Percentiles rank a stretch among this genome's conserved stretches.
Evolutionary conservation across 1,284 basidiomycete genomes (phyloP).

Genomic region (Papiliotrema nemorosa): DNA sequence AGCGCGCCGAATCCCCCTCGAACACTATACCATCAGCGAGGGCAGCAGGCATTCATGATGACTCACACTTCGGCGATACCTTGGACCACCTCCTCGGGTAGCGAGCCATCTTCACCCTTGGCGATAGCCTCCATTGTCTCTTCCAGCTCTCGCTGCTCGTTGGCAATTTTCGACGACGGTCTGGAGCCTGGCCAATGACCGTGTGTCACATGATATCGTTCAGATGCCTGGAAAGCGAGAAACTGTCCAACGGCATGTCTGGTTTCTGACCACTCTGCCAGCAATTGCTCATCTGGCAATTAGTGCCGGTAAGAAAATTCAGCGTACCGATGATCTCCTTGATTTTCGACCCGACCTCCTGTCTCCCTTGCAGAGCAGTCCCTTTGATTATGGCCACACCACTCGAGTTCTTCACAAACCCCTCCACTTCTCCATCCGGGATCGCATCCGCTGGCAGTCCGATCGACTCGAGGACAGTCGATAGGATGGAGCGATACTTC

Average conservation of each 20-base stretch:
- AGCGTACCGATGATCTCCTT: constrained; percentile 59
- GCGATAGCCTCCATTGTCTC: constrained; percentile 20
- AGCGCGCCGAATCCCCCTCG: constrained; percentile 81
- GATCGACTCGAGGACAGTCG: constrained; percentile 28
- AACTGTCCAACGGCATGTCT: constrained; percentile 24
- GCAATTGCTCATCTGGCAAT: constrained; percentile 4
- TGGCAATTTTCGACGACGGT: constrained; percentile 46
- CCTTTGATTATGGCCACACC: constrained; percentile 75
- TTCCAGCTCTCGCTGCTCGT: constrained; percentile 34
- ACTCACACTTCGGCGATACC: constrained; percentile 75
- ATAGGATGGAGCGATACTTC: constrained; percentile 41
- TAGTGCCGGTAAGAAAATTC: not conserved
- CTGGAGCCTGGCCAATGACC: constrained; percentile 50
- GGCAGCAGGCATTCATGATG: constrained; percentile 5
- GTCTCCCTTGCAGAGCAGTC: constrained; percentile 60
- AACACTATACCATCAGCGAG: constrained; percentile 40
- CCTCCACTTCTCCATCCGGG: constrained; percentile 58
- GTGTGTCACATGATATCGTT: constrained; percentile 46
- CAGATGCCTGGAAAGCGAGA: constrained; percentile 51
- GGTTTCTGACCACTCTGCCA: constrained; percentile 1
- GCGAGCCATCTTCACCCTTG: constrained; percentile 26
- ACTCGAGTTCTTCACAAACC: constrained; percentile 88
- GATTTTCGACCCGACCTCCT: constrained; percentile 46
- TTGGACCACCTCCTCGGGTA: constrained; percentile 62
- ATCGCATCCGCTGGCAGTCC: constrained; percentile 51